These are phyloP conservation scores for Colletotrichum magnum DNA, from an alignment of 2,329 filamentous ascomycete genomes.

Conservation along the genomic window DNA sequence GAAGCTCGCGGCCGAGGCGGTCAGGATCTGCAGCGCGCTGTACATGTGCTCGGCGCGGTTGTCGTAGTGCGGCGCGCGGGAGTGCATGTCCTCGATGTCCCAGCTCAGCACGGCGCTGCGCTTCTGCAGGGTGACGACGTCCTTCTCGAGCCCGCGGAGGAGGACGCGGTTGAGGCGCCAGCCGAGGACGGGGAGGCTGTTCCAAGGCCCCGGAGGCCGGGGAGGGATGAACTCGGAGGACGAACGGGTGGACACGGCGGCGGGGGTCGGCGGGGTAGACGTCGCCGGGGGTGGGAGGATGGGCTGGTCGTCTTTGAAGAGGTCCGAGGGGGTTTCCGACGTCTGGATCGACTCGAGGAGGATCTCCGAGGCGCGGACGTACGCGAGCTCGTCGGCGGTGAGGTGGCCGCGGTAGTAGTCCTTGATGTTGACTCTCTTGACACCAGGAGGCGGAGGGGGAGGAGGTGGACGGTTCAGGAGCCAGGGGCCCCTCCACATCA, in stretches of 20 bases:
- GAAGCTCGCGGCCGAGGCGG: slow-evolving; percentile 69
- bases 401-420: slow-evolving; percentile 66
- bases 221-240: slow-evolving; percentile 47
- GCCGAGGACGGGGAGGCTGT: slow-evolving; percentile 54
- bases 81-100: slow-evolving; percentile 64
- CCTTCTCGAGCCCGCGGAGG: slow-evolving; percentile 63
- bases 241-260: slow-evolving; percentile 9
- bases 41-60: slow-evolving; percentile 68
- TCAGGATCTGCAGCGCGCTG: slow-evolving; percentile 62
- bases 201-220: slow-evolving; percentile 56
- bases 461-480: slow-evolving; percentile 57
- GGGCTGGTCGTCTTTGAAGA: slow-evolving; percentile 47
- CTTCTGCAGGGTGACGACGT: slow-evolving; percentile 62
- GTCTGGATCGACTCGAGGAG: slow-evolving; percentile 52
- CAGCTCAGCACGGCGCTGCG: slow-evolving; percentile 63
- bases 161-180: slow-evolving; percentile 58
- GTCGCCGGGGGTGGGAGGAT: slow-evolving; percentile 51
- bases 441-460: slow-evolving; percentile 53
- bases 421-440: slow-evolving; percentile 59
- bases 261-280: slow-evolving; percentile 31
- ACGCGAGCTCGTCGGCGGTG: slow-evolving; percentile 60
- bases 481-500: slow-evolving; percentile 62
- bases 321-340: slow-evolving; percentile 41
- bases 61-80: slow-evolving; percentile 63
- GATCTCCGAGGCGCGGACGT: slow-evolving; percentile 51